Base-by-base conservation (phyloP, 1,284 basidiomycete species). In the Ustilago sp. region DNA sequence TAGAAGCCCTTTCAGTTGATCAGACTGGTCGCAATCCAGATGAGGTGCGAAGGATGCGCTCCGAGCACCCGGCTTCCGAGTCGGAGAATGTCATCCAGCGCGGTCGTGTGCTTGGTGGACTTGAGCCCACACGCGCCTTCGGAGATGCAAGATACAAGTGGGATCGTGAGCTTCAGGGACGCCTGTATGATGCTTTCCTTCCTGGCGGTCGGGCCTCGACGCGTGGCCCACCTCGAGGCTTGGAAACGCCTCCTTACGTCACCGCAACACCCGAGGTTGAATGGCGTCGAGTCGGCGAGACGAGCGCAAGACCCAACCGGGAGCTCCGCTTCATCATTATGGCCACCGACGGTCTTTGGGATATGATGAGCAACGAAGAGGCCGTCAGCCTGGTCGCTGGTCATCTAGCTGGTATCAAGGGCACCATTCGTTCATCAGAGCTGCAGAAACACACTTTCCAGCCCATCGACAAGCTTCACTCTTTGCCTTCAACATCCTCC, bases 341-440 rank as follows among this genome's bases (percentile, higher is more conserved):
- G 75, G 95, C 94, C 1, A 96, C 94, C 0, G 95, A 97, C 82
- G 95, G 95, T 15, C 89, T 98, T 58, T 98, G 95, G 94, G 97
- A 99, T 87, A 89, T 93, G 78, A 89, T 99, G 63, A 92, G 93
- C 71, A 97, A 95, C n/a, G 92, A 95, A 84, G 95, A 99, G 81
- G 94, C 95, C 8, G 94, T 97, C 56, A 90, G 92, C 17, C 91
- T 99, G 28, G 87, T 85, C 8, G 83, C 84, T 3, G 83, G 83
- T n/a, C 84, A 85, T 53, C 70, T 85, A 7, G 81, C 78, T 1
- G 82, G 82, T 28, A 72, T 80, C 65, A 79, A 81, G 55, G 84
- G 84, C 13, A 72, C 69, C 34, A 72, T 85, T 41, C 70, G 63
- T 8, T 82, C 81, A 9, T 69, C 69, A 3, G 80, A 80, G 32